Conservation (phyloP, 106 monocot species). For the Ottelia alismoides region DNA sequence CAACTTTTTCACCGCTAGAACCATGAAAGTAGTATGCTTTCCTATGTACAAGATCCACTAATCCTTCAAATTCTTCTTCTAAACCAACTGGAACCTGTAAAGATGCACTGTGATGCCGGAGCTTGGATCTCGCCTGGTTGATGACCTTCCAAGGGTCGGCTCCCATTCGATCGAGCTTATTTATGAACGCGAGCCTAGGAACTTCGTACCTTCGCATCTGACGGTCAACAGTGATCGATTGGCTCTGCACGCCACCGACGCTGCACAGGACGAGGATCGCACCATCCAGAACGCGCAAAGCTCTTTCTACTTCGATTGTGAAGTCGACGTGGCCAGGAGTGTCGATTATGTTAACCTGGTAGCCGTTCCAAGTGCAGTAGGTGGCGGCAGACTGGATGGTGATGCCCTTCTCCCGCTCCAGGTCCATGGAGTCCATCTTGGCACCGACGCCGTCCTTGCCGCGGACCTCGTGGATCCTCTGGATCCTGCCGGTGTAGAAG, state of each 20-base stretch:
- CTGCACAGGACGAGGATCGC: slow-evolving; percentile 97
- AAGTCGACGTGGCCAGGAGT: slow-evolving; percentile 98
- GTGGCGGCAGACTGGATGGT: slow-evolving; percentile 98
- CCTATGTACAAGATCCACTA: slow-evolving; percentile 86
- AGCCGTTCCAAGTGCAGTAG: slow-evolving; percentile 89
- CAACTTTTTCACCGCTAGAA: slow-evolving; percentile 73
- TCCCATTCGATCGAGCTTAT: slow-evolving; percentile 98
- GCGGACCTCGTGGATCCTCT: slow-evolving; percentile 95
- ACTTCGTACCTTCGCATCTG: slow-evolving; percentile 99
- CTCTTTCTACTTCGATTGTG: slow-evolving; percentile 98
- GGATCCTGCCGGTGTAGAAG: slow-evolving; percentile 92
- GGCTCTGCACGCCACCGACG: slow-evolving; percentile 97
- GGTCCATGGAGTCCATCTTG: slow-evolving; percentile 99
- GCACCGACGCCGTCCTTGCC: slow-evolving; percentile 94
- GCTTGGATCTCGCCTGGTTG: slow-evolving; percentile 94
- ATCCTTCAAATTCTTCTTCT: slow-evolving; percentile 96
- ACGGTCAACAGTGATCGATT: slow-evolving; percentile 96
- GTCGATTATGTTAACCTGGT: slow-evolving; percentile 98
- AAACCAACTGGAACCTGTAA: slow-evolving; percentile 95
- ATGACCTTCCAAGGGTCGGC: slow-evolving; percentile 99
- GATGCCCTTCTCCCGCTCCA: slow-evolving; percentile 97
- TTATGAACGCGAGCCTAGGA: slow-evolving; percentile 91
- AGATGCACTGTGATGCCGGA: slow-evolving; percentile 93
- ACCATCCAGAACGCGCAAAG: slow-evolving; percentile 96
- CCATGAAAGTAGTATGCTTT: slow-evolving; percentile 94